Base-by-base conservation (phyloP, 2,329 filamentous ascomycete genomes). In the Trichoderma lentiforme region DNA sequence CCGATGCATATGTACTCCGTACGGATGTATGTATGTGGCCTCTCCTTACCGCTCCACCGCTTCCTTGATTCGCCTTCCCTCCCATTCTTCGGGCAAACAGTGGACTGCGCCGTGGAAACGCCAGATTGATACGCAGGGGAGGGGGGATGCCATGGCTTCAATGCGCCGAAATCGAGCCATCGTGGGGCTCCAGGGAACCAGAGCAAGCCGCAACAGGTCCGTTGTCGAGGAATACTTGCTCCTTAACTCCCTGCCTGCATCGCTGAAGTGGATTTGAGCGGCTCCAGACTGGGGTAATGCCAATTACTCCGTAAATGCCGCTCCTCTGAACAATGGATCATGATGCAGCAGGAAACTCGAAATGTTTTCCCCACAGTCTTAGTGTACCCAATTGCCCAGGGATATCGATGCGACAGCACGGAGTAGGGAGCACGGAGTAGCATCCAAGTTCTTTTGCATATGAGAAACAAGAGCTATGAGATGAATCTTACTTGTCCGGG, bases 111-210 rank as follows among this genome's bases (percentile, higher is more conserved):
- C 28, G 28, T 53, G 34, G 36, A 61, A 51, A 51, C 53, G 56
- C 53, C 53, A 60, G 9, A 60, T 11, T 43, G 56, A 36, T 18
- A 60, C 53, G 26, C 56, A 69, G 57, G 39, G 24, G 65, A 30
- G 21, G 15, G 56, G 12, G 15, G 28, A 51, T 34, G 36, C 66
- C 66, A 26, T 26, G 15, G 39, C 12, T 69, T 34, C 57, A 69
- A 69, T 69, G 30, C 56, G 66, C 66, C 66, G 66, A 69, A 26
- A 61, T 69, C 66, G 57, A 69, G 57, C 66, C 57, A 60, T 61
- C 66, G 66, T 51, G 66, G 66, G 65, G 56, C 66, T 53, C 34
- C 12, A 61, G 66, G n/a, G 56, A 47, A 69, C 15, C 47, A 61
- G 36, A 61, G 36, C 56, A 21, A 61, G 65, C 36, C 5, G 56